Percentiles rank a stretch among this genome's conserved stretches.
Conservation (phyloP, 495 filamentous ascomycete species). For the Copromyces sp. region DNA sequence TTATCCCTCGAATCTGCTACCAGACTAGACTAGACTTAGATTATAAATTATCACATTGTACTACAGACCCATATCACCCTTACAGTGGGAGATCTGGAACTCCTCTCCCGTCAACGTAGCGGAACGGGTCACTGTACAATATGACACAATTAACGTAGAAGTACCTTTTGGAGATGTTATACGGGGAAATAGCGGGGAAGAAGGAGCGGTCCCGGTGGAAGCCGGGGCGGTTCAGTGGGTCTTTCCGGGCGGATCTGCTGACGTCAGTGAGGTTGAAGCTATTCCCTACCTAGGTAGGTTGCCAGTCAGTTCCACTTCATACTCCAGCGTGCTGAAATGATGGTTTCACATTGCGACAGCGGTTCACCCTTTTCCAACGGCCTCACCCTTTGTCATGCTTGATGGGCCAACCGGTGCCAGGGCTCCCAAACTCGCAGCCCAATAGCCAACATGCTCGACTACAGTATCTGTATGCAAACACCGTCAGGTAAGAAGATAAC, state of each 20-base stretch:
- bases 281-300: background rate
- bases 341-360: background rate
- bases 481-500: background rate
- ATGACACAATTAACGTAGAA: background rate
- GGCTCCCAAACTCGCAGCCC: background rate
- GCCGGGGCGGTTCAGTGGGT: background rate
- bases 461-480: background rate
- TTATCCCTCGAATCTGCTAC: no score
- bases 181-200: background rate
- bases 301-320: background rate
- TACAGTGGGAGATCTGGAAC: constrained; percentile 1
- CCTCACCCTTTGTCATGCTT: background rate
- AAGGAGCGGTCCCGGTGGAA: background rate
- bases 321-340: background rate
- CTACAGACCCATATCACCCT: no score
- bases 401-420: background rate
- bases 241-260: background rate
- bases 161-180: background rate
- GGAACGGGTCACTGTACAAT: background rate
- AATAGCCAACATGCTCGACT: background rate
- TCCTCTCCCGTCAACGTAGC: background rate
- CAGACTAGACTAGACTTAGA: no score
- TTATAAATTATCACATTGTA: no score
- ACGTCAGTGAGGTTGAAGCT: background rate
- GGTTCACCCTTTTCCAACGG: background rate